Base-by-base conservation (phyloP, 495 filamentous ascomycete genomes). In the Thozetella sp. region DNA sequence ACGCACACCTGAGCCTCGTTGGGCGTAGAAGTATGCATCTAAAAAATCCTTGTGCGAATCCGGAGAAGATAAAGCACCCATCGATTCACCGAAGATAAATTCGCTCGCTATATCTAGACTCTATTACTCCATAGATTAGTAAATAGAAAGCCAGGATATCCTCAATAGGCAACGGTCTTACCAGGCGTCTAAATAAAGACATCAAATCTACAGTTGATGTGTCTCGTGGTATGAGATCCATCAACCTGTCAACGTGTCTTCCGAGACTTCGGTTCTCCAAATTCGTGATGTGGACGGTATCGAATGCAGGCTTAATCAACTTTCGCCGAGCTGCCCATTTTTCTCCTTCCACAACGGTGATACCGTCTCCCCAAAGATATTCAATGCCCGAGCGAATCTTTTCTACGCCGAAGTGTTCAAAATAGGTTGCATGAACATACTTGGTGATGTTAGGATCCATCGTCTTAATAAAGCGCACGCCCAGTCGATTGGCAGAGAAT, bases 71-170 rank as follows among this genome's bases (percentile, higher is more conserved):
- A 66, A 46, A 23, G 52, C 23, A 20, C 53, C 62, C 4, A 50
- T 27, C n/a, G 58, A 62, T 37, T 65, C 54, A 43, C 62, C 64
- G 40, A 67, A 67, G 13, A 67, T 53, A 17, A 65, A 54, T 27
- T 55, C n/a, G 26, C 51, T 53, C 23, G 51, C 51, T 27, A 22
- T 53, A 25, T 53, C 51, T 27, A 53, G 6, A 27, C 51, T 53
- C 51, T 53, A 53, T 53, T 17, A 2, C 9, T 27, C 20, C 23
- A 37, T 15, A 37, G 30, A 15, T 37, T 37, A 53, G 17, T 53
- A 25, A 53, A 53, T 53, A 53, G 22, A 53, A 27, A 53, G 17
- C 25, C 22, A 17, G 15, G 12, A 25, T n/a, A 25, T 25, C 6
- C 6, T 25, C 4, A 22, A 25, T 23, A 6, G 51, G 25, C 26